Base-by-base conservation (phyloP, 768 basidiomycete genomes). In the Amanita rimosa region DNA sequence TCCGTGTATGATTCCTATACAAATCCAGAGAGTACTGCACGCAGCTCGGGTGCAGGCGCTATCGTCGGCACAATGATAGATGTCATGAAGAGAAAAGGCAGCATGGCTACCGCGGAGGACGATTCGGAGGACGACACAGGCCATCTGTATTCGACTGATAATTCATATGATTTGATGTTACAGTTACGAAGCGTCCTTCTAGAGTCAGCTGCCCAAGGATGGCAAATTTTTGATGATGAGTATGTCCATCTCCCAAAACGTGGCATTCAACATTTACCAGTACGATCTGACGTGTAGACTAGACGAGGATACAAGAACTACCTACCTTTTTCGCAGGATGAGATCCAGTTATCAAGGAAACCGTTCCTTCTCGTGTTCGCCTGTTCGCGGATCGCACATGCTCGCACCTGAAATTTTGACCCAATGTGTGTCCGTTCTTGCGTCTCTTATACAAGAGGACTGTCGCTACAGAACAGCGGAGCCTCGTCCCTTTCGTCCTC, bases 371-470 rank as follows among this genome's bases (percentile, higher is more conserved):
- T 82, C 79, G n/a, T 64, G 69, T 10, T 80, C 79, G 1, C 72
- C 72, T 7, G 57, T 53, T 13, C 57, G 53, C 46, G 55, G 53
- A 46, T 58, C 38, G 38, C 61, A 50, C 54, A 49, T 62, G 22
- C 66, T 67, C 42, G 66, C 73, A 16, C 71, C 81, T 6, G 72
- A 78, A 46, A 66, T 85, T 13, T 67, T 84, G 29, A 68, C 74
- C 1, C 67, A 75, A 48, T 85, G 81, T 59, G 73, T 83, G 10
- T 73, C 70, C 22, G 62, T 79, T 31, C 70, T 83, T 29, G 70
- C 70, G n/a, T 85, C 79, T 1, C 65, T 91, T 17, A 67, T 89
- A 14, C 62, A 68, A 4, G 81, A 84, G 50, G 89, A 91, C 57
- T 85, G 85, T 57, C 78, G 85, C 2, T 85, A 77, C 62, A 73